Evolutionary conservation across 441 rosid species (phyloP), one percentile per base, ranked within the genome.

Genomic region (Populus trichocarpa): DNA sequence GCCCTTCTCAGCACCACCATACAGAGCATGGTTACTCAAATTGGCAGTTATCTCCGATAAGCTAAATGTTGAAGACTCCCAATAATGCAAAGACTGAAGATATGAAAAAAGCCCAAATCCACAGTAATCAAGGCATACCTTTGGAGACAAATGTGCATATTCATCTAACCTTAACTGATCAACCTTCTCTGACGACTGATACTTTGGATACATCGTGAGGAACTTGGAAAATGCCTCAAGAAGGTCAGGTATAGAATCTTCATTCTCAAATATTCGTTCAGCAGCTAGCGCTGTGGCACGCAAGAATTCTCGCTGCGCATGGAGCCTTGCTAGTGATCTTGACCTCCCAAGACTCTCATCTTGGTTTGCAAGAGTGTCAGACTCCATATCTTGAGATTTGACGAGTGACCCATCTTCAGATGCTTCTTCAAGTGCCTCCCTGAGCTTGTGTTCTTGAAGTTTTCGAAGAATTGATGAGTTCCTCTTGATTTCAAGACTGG

Each of bases 61-160:
- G 86, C 97, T 94, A 90, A 96, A 96, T 8, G 98, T 91, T 32
- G 94, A 96, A 35, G 99, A 82, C 64, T 96, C 99, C 98, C 99
- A 96, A 76, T 92, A 90, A 78, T 94, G 98, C 65, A 91, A 67
- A 74, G 93, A 90, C 71, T 96, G 99, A 76, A 94, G 86, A 86
- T 90, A 94, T 0, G 98, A 94, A 82, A 96, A 96, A 42, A 96
- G 93, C 81, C 99, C 99, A 63, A 92, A 94, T 57, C 99, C 99
- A 83, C 98, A 94, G 80, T 92, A 94, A 84, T 96, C 99, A 81
- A 96, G 99, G 85, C 99, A 96, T 88, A 96, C 98, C 98, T 96
- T 96, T 8, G 94, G 91, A 25, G 89, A 85, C 75, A 96, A 84
- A 81, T 94, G 98, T 20, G 88, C 85, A 79, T 96, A 96, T 80